phyloP scores from a whole-genome alignment of 2,329 filamentous ascomycete species.

The Colletotrichum zoysiae region DNA sequence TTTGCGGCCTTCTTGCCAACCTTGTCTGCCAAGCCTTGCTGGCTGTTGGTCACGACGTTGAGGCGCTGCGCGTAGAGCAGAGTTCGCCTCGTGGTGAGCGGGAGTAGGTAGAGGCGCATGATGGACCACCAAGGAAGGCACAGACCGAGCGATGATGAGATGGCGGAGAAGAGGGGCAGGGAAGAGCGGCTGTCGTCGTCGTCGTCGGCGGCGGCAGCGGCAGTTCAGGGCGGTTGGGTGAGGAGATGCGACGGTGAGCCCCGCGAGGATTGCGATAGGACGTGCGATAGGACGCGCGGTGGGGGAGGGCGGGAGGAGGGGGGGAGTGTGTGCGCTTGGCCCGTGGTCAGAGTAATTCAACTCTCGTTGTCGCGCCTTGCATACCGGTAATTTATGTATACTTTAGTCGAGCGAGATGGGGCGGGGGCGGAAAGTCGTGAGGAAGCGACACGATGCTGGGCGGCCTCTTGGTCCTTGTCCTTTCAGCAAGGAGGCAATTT shows the following conservation, averaged over 20 bases:
- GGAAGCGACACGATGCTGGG: conserved; percentile 22
- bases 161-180: not conserved
- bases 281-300: conserved; percentile 17
- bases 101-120: conserved; percentile 95
- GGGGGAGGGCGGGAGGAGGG: not conserved
- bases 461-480: conserved; percentile 36
- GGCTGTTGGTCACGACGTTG: conserved; percentile 65
- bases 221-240: conserved; percentile 8
- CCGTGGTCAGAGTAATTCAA: conserved; percentile 1
- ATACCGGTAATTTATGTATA: conserved; percentile 18
- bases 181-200: conserved; percentile 9
- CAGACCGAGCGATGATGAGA: not conserved
- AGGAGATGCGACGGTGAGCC: conserved; percentile 21
- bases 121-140: conserved; percentile 14
- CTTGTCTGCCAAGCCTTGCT: conserved; percentile 74
- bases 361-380: not conserved
- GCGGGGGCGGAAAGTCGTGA: conserved; percentile 8
- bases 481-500: conserved; percentile 35
- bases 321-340: conserved; percentile 13
- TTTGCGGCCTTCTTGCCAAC: conserved; percentile 77
- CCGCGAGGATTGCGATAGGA: conserved; percentile 26
- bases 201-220: not conserved
- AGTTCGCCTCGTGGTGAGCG: conserved; percentile 90
- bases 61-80: conserved; percentile 92
- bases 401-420: not conserved